These are phyloP conservation scores for Eucalyptus cloeziana DNA, from an alignment of 345 rosid species.

Conservation along the genomic window DNA sequence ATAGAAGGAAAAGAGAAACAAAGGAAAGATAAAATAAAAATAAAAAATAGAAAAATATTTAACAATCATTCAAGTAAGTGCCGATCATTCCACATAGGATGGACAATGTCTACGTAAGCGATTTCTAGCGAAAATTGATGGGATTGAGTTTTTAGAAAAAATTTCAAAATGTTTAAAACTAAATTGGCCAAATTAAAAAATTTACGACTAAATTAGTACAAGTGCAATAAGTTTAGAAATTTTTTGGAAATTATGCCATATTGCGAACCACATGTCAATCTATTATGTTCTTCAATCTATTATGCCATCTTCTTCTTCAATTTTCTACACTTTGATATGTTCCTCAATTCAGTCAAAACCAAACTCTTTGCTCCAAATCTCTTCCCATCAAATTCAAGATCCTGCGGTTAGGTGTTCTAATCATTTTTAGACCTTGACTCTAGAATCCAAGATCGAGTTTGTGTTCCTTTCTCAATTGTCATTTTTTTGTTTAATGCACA, in stretches of 20 bases:
- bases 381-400: not conserved
- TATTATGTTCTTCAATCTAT: no score
- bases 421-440: not conserved
- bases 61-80: not conserved
- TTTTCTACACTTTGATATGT: not conserved
- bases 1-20: not conserved
- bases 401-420: not conserved
- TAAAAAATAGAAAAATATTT: not conserved
- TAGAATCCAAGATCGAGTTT: not conserved
- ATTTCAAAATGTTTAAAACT: not conserved
- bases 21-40: not conserved
- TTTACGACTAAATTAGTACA: not conserved
- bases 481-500: not conserved
- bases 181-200: not conserved
- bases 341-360: not conserved
- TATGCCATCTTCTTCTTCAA: not conserved
- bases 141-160: not conserved
- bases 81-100: rapidly evolving
- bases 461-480: not conserved
- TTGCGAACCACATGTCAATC: not conserved
- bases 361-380: not conserved
- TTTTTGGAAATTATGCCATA: not conserved
- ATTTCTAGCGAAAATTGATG: rapidly evolving
- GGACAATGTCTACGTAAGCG: rapidly evolving
- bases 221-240: not conserved